Evolutionary conservation across 345 rosid species (phyloP), one percentile per base, ranked within the genome.

Genomic region (Acer yangbiense): DNA sequence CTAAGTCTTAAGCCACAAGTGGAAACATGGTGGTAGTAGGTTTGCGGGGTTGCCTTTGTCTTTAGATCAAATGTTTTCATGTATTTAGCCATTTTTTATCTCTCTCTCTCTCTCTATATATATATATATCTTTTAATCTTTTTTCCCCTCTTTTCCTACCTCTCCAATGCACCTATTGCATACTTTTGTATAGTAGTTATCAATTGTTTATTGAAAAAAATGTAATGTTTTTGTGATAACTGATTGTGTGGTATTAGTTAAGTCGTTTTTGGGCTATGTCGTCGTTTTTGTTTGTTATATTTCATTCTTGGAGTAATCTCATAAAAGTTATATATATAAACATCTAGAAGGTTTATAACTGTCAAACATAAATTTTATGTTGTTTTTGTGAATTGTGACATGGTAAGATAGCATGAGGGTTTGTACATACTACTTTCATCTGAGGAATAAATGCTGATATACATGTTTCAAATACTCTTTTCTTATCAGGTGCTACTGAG

Each of bases 401-500:
- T 58, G 25, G 63, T 58, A 6, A 1, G 48, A 58, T 16, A 3
- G 52, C 29, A 1, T 39, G 2, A 58, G 65, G 7, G 12, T n/a
- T 41, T 43, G 18, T 41, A 25, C 4, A 43, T 61, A 43, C 43
- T 71, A 32, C 48, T 32, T 71, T 35, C 2, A 1, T 25, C 57
- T 69, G 72, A 69, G 35, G 58, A 76, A 80, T 69, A 72, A 44
- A 39, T 76, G 48, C 61, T 48, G 64, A 35, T 66, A 61, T 70
- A 64, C 65, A 72, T 81, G 18, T 57, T 78, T 48, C 48, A 2
- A 50, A 62, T 8, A 32, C 65, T 66, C 63, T 72, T 43, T 74
- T 73, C 72, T 69, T 81, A 62, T 73, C 86, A 96, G 99, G 99
- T 88, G 98, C 98, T 69, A 71, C 90, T 79, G 94, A 91, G 71